Evolutionary conservation across 345 rosid species (phyloP), one percentile per base, ranked within the genome.

Genomic region (Citrus medica): DNA sequence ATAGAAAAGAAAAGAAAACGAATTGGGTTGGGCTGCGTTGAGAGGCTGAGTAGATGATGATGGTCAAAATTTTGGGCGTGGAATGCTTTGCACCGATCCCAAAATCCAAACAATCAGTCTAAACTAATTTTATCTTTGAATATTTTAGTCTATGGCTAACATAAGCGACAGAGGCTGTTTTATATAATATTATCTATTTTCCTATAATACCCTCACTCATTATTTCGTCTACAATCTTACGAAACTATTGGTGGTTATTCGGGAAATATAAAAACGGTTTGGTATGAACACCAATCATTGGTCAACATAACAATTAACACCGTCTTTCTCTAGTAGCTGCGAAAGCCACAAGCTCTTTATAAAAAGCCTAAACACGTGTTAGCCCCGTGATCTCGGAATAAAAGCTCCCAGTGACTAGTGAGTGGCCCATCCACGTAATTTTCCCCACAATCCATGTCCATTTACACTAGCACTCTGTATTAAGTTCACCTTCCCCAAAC

Each of bases 321-420:
- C 17, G 51, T 46, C 16, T 61, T 16, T 8, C 21, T 25, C 1
- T 30, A 1, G 10, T 46, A 10, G 30, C 62, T 32, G 22, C 46
- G 51, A 65, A 65, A 66, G 60, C 38, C 62, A 16, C 22, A 25
- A 65, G 61, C 30, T 13, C 86, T 83, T 80, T 84, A 78, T 80
- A 71, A 74, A 85, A 85, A 81, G 87, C 87, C 83, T 69, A 82
- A 86, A 88, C 94, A 91, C 93, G 97, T 89, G 93, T 80, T 68
- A 74, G 61, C 84, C 86, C 86, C 87, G 90, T 82, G 89, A 87
- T 84, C 74, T 75, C 79, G 87, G 88, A 79, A 73, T 42, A 71
- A 77, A 77, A 80, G 76, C 27, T 6, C 0, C 14, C 8, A 69
- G 65, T 83, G 91, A 0, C 13, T 5, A 74, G 68, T 84, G 92